Conservation (phyloP, 75 land plant species). For the Cunninghamia lanceolata region DNA sequence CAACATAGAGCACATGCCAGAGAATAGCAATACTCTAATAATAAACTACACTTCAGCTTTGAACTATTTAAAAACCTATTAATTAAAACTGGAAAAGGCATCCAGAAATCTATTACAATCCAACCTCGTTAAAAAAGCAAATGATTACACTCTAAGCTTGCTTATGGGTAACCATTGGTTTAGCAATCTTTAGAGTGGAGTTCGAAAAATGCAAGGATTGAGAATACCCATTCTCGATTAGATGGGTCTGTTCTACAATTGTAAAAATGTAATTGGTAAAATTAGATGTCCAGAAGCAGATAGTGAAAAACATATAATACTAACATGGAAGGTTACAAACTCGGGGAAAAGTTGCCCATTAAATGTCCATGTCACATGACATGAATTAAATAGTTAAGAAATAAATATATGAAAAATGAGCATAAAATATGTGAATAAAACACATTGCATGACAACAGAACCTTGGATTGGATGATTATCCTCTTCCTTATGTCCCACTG, state of each 20-base stretch:
- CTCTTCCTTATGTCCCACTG: background rate
- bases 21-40: background rate
- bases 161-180: background rate
- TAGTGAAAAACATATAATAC: background rate
- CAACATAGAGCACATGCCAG: background rate
- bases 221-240: background rate
- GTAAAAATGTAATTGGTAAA: background rate
- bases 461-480: background rate
- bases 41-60: background rate
- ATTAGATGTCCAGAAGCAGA: background rate
- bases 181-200: background rate
- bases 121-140: background rate
- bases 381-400: background rate
- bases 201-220: background rate
- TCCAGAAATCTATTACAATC: background rate
- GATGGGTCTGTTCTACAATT: background rate
- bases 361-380: background rate
- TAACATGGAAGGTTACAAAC: background rate
- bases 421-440: background rate
- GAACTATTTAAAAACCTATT: background rate
- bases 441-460: background rate
- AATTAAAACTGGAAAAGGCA: background rate
- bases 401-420: background rate
- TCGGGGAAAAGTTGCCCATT: background rate
- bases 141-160: background rate